A percentile compares a stretch with the other conserved stretches of the same genome.
Evolutionary conservation across 371 early-diverging fungal genomes (phyloP).

Genomic region (Mucor saturninus): DNA sequence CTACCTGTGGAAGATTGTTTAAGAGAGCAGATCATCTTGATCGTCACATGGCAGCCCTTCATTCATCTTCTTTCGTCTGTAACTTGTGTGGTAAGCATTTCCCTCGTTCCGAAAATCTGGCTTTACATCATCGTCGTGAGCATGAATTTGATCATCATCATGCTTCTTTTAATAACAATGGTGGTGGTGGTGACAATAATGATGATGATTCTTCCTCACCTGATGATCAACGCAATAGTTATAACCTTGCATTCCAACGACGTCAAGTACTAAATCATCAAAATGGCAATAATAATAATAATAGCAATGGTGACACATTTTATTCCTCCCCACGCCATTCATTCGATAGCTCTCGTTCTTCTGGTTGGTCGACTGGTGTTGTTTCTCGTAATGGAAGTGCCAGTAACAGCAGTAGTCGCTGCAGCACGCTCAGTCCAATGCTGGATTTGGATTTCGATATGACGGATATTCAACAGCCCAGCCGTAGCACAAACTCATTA

Average conservation of each 20-base stretch:
- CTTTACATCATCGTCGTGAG: slow-evolving; percentile 27
- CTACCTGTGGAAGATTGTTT: slow-evolving; percentile 55
- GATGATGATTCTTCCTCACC: slow-evolving; percentile 26
- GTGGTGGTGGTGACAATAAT: slow-evolving; percentile 12
- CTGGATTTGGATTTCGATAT: slow-evolving; percentile 36
- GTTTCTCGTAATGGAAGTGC: slow-evolving; percentile 9
- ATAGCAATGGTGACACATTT: not conserved
- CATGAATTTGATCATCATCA: slow-evolving; percentile 18
- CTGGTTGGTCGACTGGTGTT: slow-evolving; percentile 19
- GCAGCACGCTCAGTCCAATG: slow-evolving; percentile 40
- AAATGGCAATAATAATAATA: not conserved
- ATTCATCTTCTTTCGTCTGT: slow-evolving; percentile 43
- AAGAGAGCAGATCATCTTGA: slow-evolving; percentile 86
- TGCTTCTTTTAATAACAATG: slow-evolving; percentile 1
- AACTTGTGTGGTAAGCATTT: slow-evolving; percentile 29
- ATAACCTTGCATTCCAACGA: not conserved
- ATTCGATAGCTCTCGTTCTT: slow-evolving; percentile 21
- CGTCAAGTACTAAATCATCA: slow-evolving; percentile 12
- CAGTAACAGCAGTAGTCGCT: slow-evolving; percentile 27
- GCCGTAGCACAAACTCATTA: slow-evolving; percentile 4
- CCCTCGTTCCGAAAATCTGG: slow-evolving; percentile 17
- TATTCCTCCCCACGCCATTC: slow-evolving; percentile 20
- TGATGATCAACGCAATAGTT: slow-evolving; percentile 15
- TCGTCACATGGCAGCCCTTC: slow-evolving; percentile 80
- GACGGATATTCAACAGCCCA: slow-evolving; percentile 22